These are phyloP conservation scores for Tilletia indica DNA, from an alignment of 1,284 basidiomycete genomes.

Conservation along the genomic window DNA sequence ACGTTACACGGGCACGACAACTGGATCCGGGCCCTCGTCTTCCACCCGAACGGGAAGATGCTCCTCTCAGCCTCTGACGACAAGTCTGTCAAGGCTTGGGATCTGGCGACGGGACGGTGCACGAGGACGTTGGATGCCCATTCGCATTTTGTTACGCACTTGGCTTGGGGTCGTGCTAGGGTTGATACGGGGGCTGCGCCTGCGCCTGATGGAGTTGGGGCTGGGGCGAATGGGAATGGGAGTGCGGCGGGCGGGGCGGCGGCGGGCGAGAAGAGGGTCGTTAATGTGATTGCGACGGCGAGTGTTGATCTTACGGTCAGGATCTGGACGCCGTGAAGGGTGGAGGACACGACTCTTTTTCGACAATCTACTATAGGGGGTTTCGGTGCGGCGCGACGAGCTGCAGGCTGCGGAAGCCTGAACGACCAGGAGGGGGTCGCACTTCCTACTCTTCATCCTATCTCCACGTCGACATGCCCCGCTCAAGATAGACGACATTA, in stretches of 20 bases:
- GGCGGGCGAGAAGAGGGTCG: conserved; percentile 29
- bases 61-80: conserved; percentile 85
- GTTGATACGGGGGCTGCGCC: conserved; percentile 32
- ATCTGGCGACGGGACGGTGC: conserved; percentile 75
- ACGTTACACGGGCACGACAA: conserved; percentile 59
- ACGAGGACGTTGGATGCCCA: conserved; percentile 81
- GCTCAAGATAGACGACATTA: too few relatives aligned
- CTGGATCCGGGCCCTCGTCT: conserved; percentile 47
- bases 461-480: too few relatives aligned
- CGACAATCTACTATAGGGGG: too few relatives aligned
- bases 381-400: too few relatives aligned
- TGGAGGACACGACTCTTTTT: too few relatives aligned
- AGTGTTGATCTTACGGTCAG: conserved; percentile 47
- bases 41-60: conserved; percentile 66
- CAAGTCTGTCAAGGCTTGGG: conserved; percentile 86
- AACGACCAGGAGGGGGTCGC: too few relatives aligned
- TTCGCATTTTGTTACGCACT: conserved; percentile 69
- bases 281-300: conserved; percentile 53
- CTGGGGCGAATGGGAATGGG: conserved; percentile 12
- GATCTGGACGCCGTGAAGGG: conserved; percentile 47
- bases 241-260: conserved; percentile 15
- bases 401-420: too few relatives aligned
- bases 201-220: conserved; percentile 33
- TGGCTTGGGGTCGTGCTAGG: conserved; percentile 52
- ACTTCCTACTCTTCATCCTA: too few relatives aligned